Conservation (phyloP, 306 rosid genomes). For the Adenanthera pavonina region DNA sequence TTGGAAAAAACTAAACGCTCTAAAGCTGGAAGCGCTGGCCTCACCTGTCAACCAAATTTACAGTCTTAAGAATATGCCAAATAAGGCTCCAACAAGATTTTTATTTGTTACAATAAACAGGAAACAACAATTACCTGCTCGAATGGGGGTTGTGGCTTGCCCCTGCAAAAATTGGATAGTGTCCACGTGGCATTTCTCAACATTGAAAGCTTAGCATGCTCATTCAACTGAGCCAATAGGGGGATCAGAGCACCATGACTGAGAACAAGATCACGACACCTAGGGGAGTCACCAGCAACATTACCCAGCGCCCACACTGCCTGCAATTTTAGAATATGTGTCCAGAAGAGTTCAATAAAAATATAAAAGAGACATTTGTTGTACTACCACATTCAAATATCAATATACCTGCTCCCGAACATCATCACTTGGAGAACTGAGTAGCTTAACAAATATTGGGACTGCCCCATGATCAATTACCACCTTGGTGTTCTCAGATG, state of each 20-base stretch:
- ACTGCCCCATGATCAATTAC: slow-evolving; percentile 95
- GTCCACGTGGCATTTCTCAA: slow-evolving; percentile 96
- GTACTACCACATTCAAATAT: neutral
- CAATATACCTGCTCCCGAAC: slow-evolving; percentile 87
- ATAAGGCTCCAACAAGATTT: neutral
- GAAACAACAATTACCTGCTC: slow-evolving; percentile 61
- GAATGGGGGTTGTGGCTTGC: slow-evolving; percentile 93
- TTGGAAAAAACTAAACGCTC: slow-evolving; percentile 85
- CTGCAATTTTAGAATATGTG: slow-evolving; percentile 43
- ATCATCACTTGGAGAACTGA: slow-evolving; percentile 89
- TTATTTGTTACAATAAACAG: neutral
- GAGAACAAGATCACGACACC: slow-evolving; percentile 93
- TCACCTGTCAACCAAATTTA: slow-evolving; percentile 62
- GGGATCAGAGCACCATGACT: slow-evolving; percentile 81
- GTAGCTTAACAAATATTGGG: slow-evolving; percentile 86
- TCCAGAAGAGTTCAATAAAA: neutral
- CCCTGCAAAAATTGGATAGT: slow-evolving; percentile 89
- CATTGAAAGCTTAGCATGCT: slow-evolving; percentile 94
- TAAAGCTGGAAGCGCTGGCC: slow-evolving; percentile 89
- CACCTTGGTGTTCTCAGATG: slow-evolving; percentile 89
- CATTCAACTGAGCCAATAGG: slow-evolving; percentile 78
- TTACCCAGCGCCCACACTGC: slow-evolving; percentile 98
- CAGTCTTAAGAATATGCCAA: slow-evolving; percentile 5
- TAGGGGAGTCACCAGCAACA: slow-evolving; percentile 96
- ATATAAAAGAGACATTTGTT: neutral